Percentiles rank a stretch among this genome's conserved stretches.
phyloP scores from a whole-genome alignment of 2,329 filamentous ascomycete genomes.

The Monosporascus sp. region DNA sequence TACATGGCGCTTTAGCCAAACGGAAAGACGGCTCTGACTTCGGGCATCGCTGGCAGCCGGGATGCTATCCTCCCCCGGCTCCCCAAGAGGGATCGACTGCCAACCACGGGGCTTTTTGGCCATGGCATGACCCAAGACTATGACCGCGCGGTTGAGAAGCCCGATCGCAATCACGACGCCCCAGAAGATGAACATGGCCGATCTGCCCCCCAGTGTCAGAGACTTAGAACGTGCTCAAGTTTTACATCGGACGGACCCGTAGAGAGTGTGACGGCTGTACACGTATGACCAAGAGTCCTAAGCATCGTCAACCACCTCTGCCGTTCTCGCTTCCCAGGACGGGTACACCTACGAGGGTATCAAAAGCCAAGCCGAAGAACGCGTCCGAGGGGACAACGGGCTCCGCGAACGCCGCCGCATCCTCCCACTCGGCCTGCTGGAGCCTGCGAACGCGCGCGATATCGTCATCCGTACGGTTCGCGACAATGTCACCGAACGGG shows the following conservation, averaged over 20 bases:
- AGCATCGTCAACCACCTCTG: neutral
- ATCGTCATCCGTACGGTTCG: slow-evolving; percentile 28
- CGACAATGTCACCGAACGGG: slow-evolving; percentile 26
- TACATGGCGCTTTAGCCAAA: slow-evolving; percentile 30
- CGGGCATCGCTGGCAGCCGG: neutral
- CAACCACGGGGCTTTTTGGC: slow-evolving; percentile 1
- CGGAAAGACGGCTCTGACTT: neutral
- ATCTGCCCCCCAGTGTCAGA: slow-evolving; percentile 10
- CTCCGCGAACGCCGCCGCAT: slow-evolving; percentile 16
- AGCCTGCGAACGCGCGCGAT: slow-evolving; percentile 26
- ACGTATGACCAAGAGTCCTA: slow-evolving; percentile 33
- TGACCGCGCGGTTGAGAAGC: slow-evolving; percentile 23
- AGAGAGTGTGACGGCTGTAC: slow-evolving; percentile 28
- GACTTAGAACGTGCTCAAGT: neutral
- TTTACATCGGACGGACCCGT: slow-evolving; percentile 27
- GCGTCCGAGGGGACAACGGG: slow-evolving; percentile 29
- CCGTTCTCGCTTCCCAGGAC: neutral
- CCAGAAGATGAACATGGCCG: slow-evolving; percentile 38
- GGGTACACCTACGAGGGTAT: slow-evolving; percentile 30
- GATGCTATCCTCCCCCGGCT: slow-evolving; percentile 1
- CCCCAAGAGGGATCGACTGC: slow-evolving; percentile 1
- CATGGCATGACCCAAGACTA: neutral
- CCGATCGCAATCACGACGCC: slow-evolving; percentile 31
- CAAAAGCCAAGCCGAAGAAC: slow-evolving; percentile 31
- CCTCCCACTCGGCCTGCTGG: slow-evolving; percentile 18